Conservation (phyloP, 1,284 basidiomycete species). For the Lignosus rhinocerotis region DNA sequence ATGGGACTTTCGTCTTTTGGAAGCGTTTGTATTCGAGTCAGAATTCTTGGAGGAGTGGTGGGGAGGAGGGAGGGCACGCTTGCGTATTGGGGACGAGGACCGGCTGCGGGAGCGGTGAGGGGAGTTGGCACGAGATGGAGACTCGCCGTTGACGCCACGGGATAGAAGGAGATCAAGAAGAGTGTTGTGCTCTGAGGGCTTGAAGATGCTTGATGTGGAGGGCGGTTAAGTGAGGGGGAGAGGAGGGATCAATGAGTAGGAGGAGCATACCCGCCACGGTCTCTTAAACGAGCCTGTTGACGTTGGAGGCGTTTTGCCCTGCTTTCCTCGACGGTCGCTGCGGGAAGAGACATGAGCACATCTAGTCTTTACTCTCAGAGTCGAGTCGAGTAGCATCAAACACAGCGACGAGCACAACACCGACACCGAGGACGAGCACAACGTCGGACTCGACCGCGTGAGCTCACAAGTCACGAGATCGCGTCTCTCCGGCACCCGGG, state of each 20-base stretch:
- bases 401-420: no score
- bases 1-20: neutral
- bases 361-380: no score
- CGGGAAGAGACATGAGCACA: conserved; percentile 19
- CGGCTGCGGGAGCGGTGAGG: conserved; percentile 14
- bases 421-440: no score
- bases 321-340: conserved; percentile 49
- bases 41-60: neutral
- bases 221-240: neutral
- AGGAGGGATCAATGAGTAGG: neutral
- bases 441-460: neutral
- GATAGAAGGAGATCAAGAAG: conserved; percentile 42
- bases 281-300: conserved; percentile 59
- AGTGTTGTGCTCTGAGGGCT: conserved; percentile 39
- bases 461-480: neutral
- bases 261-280: conserved; percentile 58
- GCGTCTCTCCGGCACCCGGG: neutral
- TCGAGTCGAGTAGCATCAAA: no score
- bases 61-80: neutral
- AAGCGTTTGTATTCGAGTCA: neutral
- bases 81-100: conserved; percentile 15
- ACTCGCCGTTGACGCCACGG: conserved; percentile 44
- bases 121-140: conserved; percentile 35
- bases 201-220: conserved; percentile 35
- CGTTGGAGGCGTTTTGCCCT: conserved; percentile 53